These are phyloP conservation scores for Murraya koenigii DNA, from an alignment of 345 rosid species.

Conservation along the genomic window DNA sequence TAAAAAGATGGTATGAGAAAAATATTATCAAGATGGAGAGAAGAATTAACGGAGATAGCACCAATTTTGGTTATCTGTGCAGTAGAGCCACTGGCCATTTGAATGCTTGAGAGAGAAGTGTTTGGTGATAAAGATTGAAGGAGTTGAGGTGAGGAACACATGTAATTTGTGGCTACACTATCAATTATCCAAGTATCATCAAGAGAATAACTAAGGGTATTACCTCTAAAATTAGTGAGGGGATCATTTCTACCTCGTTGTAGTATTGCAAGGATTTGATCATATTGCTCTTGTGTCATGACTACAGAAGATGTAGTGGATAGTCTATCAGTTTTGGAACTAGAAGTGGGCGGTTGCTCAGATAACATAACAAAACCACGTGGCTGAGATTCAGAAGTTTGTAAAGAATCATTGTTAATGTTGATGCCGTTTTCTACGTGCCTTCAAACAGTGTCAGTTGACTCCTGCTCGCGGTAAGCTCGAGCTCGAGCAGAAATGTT, in stretches of 20 bases:
- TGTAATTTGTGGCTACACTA: background rate
- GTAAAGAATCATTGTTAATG: background rate
- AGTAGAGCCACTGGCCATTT: no score
- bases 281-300: background rate
- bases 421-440: no score
- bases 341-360: background rate
- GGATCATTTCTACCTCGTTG: background rate
- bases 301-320: background rate
- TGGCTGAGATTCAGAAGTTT: background rate
- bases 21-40: background rate
- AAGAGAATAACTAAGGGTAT: background rate
- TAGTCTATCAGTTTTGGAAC: fast-evolving
- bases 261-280: background rate
- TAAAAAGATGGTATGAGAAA: background rate
- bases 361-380: background rate
- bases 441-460: no score
- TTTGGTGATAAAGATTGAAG: background rate
- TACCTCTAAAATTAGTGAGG: background rate
- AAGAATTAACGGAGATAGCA: background rate
- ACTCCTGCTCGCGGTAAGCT: no score
- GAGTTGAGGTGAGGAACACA: background rate
- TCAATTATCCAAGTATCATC: background rate
- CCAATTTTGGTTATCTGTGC: no score
- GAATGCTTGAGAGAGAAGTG: background rate
- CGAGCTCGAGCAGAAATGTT: background rate